Evolutionary conservation across 192 early-diverging fungal species (phyloP), one percentile per base, ranked within the genome.

Genomic region (Funneliformis mosseae): DNA sequence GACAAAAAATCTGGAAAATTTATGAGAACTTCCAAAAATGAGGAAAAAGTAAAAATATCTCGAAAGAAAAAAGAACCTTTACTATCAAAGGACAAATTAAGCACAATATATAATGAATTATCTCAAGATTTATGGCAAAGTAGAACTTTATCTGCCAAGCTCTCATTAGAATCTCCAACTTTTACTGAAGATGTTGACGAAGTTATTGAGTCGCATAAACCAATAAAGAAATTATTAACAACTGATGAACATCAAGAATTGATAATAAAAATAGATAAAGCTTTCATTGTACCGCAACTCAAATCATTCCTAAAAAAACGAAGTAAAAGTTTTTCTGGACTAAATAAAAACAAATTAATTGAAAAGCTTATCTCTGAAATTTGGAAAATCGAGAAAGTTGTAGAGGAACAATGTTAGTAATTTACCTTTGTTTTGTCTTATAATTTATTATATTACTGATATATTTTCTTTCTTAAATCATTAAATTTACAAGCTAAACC

Each of bases 401-500:
- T 21, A 1, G 50, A 55, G 50, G 50, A 55, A 55, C 14, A 21
- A 55, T 55, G 50, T 55, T 55, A 21, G 50, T 55, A 21, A 55
- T 55, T n/a, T 55, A 55, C 16, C 18, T 55, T 55, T 50, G 5
- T 50, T 1, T 55, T 55, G 16, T 21, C 33, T 33, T 21, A 21
- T 21, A 55, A 55, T 55, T n/a, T 55, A 21, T 21, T 55, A 55
- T 18, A 55, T 55, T 55, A 33, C 12, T 55, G 43, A 45, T 45
- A 7, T 45, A 21, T 33, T 2, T 33, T 55, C 5, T 55, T 50
- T 55, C 21, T 7, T 55, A 21, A 55, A 14, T 7, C 21, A 6
- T 70, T 70, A 70, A 41, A 41, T 70, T 21, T 70, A n/a, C 41
- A 41, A 70, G 16, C 68, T n/a, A 45, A 23, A 7, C 68, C 68